Percentiles rank a stretch among this genome's conserved stretches.
phyloP scores from a whole-genome alignment of 1,139 yeast species.

The Eremothecium gossypii region DNA sequence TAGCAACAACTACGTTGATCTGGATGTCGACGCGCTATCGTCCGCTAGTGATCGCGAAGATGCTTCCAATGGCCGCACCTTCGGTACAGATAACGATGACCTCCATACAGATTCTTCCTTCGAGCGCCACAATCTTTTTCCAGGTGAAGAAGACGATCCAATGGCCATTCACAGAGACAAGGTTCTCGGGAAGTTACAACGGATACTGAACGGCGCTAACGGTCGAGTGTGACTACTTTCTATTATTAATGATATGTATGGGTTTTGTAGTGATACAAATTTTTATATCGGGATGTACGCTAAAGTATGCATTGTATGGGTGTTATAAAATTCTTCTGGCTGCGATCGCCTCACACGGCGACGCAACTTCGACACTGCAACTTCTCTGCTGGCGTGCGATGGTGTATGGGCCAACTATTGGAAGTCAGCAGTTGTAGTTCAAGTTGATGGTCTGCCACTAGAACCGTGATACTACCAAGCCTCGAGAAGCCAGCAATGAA shows the following conservation, averaged over 20 bases:
- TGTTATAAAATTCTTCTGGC: too few relatives aligned
- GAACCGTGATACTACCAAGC: too few relatives aligned
- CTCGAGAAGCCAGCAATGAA: constrained; percentile 44
- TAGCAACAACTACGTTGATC: constrained; percentile 17
- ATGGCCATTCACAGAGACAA: constrained; percentile 54
- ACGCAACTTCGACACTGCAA: too few relatives aligned
- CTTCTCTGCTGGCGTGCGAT: too few relatives aligned
- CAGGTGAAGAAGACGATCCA: constrained; percentile 47
- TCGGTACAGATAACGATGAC: constrained; percentile 26
- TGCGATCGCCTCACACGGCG: too few relatives aligned
- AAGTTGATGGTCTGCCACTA: too few relatives aligned
- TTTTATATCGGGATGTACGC: too few relatives aligned
- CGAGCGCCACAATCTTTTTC: constrained; percentile 43
- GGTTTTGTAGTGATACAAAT: neutral
- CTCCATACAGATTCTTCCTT: constrained; percentile 26
- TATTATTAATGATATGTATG: neutral
- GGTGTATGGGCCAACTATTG: too few relatives aligned
- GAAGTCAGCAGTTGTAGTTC: too few relatives aligned
- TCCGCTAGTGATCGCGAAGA: constrained; percentile 28
- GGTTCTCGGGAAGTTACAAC: constrained; percentile 48
- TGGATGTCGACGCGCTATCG: constrained; percentile 20
- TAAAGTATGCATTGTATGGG: too few relatives aligned
- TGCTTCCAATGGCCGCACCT: constrained; percentile 3
- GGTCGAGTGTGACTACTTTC: neutral
- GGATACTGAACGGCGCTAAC: constrained; percentile 33